Base-by-base conservation (phyloP, 768 basidiomycete species). In the Clitopilus passeckerianus region DNA sequence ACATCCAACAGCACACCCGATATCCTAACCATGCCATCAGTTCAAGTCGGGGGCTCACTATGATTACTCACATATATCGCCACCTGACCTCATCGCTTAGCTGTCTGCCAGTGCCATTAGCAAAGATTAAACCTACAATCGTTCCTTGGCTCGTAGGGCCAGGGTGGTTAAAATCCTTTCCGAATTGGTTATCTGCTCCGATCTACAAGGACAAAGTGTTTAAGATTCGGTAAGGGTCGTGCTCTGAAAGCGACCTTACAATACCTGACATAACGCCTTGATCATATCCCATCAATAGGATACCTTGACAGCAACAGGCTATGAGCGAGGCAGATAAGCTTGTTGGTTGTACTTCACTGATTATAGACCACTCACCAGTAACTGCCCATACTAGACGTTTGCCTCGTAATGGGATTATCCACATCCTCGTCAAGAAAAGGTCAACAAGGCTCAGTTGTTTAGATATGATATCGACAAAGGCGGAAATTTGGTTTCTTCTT, bases 211-310 rank as follows among this genome's bases (percentile, higher is more conserved):
- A 14, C 20, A 22, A 20, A 3, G 12, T 50, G 20, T 12, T n/a
- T 33, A 10, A 43, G 18, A n/a, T 5, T 18, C 16, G 27, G 23
- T 20, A 27, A n/a, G 20, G 8, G 33, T 30, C 9, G 14, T 8
- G 18, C 1, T 24, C 35, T 23, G 16, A 53, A 30, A 10, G 46
- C 12, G 18, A 23, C 10, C 66, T 27, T 56, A 75, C 75, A 34
- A 76, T 74, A 8, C 75, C 75, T 30, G 75, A 76, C 75, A 77
- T 77, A 27, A 77, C 75, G 15, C 75, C 75, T 61, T 76, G 74
- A 63, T 75, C 75, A 60, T 76, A 75, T 1, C 73, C 74, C 22
- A 69, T 61, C 16, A 76, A 72, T 18, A 75, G 62, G 60, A 76
- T 75, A 1, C 75, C 76, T 60, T 74, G 74, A 57, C 74, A 76